A percentile compares a stretch with the other conserved stretches of the same genome.
Evolutionary conservation across 2,329 filamentous ascomycete genomes (phyloP).

Genomic region (Calonectria montana): DNA sequence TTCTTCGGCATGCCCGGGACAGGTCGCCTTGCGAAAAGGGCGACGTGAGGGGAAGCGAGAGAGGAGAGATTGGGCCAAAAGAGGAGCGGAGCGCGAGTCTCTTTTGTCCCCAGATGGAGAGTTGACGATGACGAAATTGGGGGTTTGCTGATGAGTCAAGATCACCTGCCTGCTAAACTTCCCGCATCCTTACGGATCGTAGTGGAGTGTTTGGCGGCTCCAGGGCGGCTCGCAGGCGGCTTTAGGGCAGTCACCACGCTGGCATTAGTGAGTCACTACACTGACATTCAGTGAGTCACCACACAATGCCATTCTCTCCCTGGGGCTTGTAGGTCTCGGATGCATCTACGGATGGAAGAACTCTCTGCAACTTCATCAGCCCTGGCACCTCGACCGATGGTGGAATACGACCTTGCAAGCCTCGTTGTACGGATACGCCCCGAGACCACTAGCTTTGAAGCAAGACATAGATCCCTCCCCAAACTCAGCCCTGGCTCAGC

Average conservation of each 20-base stretch:
- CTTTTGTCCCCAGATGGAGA: constrained; percentile 10
- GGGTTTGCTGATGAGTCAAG: constrained; percentile 19
- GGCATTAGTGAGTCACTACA: not conserved
- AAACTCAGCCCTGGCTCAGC: constrained; percentile 20
- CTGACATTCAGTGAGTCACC: constrained; percentile 10
- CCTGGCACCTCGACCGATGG: not conserved
- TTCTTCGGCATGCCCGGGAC: constrained; percentile 70
- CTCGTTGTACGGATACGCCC: not conserved
- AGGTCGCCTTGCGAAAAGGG: constrained; percentile 20
- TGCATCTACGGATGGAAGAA: not conserved
- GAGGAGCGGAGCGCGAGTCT: constrained; percentile 16
- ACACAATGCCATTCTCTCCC: not conserved
- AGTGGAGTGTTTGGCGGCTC: not conserved
- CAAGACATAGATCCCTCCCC: constrained; percentile 4
- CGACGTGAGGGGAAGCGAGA: constrained; percentile 29
- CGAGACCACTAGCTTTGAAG: not conserved
- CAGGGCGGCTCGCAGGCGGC: not conserved
- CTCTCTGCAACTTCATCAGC: not conserved
- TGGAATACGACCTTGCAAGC: not conserved
- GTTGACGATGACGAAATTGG: constrained; percentile 19
- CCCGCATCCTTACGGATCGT: not conserved
- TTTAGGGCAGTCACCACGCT: not conserved
- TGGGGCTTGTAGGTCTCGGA: not conserved
- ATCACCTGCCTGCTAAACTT: not conserved
- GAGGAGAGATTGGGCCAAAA: constrained; percentile 18